Evolutionary conservation across 139 green algal species (phyloP), one percentile per base, ranked within the genome.

Genomic region (Chlorella sp.): DNA sequence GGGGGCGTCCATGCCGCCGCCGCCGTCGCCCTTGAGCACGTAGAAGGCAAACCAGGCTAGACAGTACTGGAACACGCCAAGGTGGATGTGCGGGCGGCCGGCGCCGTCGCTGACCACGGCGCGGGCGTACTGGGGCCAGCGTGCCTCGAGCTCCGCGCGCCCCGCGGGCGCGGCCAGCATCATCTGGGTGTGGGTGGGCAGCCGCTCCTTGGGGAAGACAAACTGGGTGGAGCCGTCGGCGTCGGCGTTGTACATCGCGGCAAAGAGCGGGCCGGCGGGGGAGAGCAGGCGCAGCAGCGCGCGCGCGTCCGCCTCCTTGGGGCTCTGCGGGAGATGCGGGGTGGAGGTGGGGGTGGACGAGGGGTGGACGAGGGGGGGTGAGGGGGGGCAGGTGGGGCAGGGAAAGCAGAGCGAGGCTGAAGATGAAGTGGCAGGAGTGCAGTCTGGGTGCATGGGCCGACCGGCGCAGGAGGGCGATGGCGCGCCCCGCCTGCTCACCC

Each of bases 31-130:
- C 1, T 87, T 77, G 35, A 96, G 84, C n/a, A 93, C 89, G 71
- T 91, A 96, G 76, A 95, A 96, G 1, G 91, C 91, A 19, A 84
- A 88, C 92, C 91, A 95, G 62, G 90, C 90, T 73, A 94, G 81
- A 64, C 88, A 96, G 81, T 93, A 96, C 67, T 88, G 67, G 43
- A 92, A 86, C 29, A 92, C 81, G 58, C 66, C 66, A 0, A 95
- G 77, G 35, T 90, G 87, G 33, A 94, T 66, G 66, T 88, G 53
- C 14, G 53, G 33, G 8, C 72, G 43, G 31, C 76, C 69, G 3
- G 36, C n/a, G 3, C 43, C 53, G 59, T 76, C 80, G 12, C 43
- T 23, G 2, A 65, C 58, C 31, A 79, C 17, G 2, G 91, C 58
- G 19, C 82, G 76, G 1, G 43, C 40, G 61, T 96, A 96, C 83